A percentile compares a stretch with the other conserved stretches of the same genome.
These are phyloP conservation scores for Starmerella tilneyi DNA, from an alignment of 805 yeast genomes.

Conservation along the genomic window DNA sequence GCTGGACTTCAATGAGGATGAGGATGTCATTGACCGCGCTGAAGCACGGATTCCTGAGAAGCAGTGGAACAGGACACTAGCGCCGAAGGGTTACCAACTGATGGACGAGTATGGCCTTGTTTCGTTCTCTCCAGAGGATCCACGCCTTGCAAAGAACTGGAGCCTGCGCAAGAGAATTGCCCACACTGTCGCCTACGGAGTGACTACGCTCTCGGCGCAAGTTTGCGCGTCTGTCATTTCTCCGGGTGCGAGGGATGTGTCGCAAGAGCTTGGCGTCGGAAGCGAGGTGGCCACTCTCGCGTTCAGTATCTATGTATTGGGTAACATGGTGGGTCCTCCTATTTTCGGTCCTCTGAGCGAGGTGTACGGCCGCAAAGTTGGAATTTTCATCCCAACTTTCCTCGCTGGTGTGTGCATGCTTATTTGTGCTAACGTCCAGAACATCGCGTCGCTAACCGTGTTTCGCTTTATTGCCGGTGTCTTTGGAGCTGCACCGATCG, in stretches of 20 bases:
- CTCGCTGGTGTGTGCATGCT: constrained; percentile 39
- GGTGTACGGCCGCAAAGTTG: constrained; percentile 43
- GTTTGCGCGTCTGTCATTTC: constrained; percentile 44
- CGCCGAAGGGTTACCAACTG: not conserved
- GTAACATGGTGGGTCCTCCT: constrained; percentile 54
- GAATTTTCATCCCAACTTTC: constrained; percentile 40
- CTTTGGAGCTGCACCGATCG: constrained; percentile 53
- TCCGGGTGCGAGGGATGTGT: constrained; percentile 40
- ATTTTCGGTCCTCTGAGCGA: constrained; percentile 51
- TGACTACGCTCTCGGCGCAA: constrained; percentile 45
- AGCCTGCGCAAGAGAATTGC: constrained; percentile 34
- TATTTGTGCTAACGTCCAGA: constrained; percentile 35
- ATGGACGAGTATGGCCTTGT: constrained; percentile 5
- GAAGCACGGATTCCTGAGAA: not conserved
- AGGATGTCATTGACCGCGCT: not conserved
- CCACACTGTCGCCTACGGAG: constrained; percentile 34
- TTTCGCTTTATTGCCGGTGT: constrained; percentile 51
- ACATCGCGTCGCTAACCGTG: constrained; percentile 33
- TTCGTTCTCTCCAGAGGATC: constrained; percentile 4
- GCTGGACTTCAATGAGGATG: constrained; percentile 1
- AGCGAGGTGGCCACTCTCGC: constrained; percentile 42
- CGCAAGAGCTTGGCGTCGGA: constrained; percentile 39
- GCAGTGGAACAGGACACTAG: not conserved
- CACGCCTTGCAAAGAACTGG: constrained; percentile 46
- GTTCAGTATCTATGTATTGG: constrained; percentile 46